phyloP scores from a whole-genome alignment of 73 alveolate species.

The Uronychia setigera region DNA sequence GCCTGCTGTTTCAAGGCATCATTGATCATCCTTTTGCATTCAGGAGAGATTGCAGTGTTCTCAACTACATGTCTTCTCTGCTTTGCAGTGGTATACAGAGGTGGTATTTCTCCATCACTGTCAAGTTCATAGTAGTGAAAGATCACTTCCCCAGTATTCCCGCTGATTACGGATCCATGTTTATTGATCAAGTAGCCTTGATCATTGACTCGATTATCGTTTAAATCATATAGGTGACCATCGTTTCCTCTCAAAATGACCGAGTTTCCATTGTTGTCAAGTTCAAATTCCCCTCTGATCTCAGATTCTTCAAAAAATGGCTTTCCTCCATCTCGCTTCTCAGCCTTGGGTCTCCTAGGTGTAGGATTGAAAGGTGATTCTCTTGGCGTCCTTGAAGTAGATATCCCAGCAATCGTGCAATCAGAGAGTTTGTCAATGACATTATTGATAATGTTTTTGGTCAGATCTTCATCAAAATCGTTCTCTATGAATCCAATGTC shows the following conservation, averaged over 20 bases:
- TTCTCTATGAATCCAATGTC: constrained; percentile 19
- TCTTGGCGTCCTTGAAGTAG: background rate
- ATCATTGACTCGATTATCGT: constrained; percentile 38
- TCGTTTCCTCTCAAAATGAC: constrained; percentile 36
- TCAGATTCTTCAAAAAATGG: constrained; percentile 35
- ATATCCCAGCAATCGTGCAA: background rate
- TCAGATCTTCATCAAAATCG: constrained; percentile 21
- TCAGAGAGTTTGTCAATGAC: constrained; percentile 26
- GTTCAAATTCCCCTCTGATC: constrained; percentile 46
- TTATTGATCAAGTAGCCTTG: constrained; percentile 45
- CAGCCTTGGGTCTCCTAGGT: background rate
- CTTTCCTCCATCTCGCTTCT: constrained; percentile 1
- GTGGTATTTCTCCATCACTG: constrained; percentile 61
- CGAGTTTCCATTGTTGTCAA: constrained; percentile 24
- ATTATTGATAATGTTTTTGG: constrained; percentile 17
- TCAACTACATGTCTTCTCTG: background rate
- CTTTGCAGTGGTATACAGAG: constrained; percentile 39
- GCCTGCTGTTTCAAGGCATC: background rate
- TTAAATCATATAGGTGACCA: constrained; percentile 24
- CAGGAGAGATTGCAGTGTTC: background rate
- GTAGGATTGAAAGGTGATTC: background rate
- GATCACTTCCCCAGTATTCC: constrained; percentile 24
- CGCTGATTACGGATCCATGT: constrained; percentile 30
- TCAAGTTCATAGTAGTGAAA: constrained; percentile 54
- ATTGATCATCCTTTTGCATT: background rate